These are phyloP conservation scores for Solanum appendiculatum DNA, from an alignment of 257 asterid genomes.

Conservation along the genomic window DNA sequence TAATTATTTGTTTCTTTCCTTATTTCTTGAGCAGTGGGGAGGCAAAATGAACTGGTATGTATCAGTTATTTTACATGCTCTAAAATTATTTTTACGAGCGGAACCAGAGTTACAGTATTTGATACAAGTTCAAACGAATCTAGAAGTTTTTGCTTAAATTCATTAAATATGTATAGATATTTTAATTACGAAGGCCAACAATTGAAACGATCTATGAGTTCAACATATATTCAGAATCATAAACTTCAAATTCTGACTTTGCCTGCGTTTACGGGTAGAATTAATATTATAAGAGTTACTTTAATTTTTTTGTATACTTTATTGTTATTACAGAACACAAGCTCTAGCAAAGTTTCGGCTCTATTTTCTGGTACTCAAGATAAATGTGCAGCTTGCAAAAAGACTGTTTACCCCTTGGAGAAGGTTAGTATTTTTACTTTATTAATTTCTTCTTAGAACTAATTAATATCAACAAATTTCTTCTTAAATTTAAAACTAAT, in stretches of 20 bases:
- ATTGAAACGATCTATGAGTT: neutral
- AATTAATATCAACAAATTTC: neutral
- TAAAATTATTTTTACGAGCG: neutral
- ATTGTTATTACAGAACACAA: slow-evolving; percentile 25
- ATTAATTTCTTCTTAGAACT: neutral
- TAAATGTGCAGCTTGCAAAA: slow-evolving; percentile 47
- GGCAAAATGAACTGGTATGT: slow-evolving; percentile 35
- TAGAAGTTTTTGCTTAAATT: neutral
- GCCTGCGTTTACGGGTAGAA: neutral
- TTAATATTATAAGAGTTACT: neutral
- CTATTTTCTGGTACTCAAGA: slow-evolving; percentile 62
- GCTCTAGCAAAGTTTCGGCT: slow-evolving; percentile 38
- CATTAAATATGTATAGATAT: neutral
- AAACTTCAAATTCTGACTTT: neutral
- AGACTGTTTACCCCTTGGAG: slow-evolving; percentile 59
- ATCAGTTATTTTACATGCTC: neutral
- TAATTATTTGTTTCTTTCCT: neutral
- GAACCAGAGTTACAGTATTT: neutral
- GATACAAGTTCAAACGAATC: neutral
- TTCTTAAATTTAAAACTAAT: neutral
- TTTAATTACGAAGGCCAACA: rapidly evolving
- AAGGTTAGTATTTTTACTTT: slow-evolving; percentile 20
- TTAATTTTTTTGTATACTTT: neutral
- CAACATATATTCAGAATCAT: too few relatives aligned
- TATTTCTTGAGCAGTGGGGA: slow-evolving; percentile 16